Conservation (phyloP, 1,284 basidiomycete genomes). For the Leccinum fuscescens region DNA sequence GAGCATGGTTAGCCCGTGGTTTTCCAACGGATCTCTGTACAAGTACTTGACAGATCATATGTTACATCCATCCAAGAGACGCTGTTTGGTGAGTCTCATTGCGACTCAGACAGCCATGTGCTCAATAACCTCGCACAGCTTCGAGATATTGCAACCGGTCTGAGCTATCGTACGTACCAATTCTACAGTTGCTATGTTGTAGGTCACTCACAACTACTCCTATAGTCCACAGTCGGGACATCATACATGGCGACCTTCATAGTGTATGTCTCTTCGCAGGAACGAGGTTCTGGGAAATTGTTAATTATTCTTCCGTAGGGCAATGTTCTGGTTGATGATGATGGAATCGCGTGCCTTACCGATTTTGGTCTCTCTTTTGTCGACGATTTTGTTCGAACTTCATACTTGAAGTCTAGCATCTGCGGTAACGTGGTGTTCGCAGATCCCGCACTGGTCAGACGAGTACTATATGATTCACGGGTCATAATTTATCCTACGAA, state of each 20-base stretch:
- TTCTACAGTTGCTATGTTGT: neutral
- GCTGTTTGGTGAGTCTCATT: slow-evolving; percentile 15
- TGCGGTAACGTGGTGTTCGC: slow-evolving; percentile 35
- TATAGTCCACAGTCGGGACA: slow-evolving; percentile 21
- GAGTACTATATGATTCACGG: neutral
- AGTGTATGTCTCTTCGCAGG: no score
- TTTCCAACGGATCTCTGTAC: slow-evolving; percentile 28
- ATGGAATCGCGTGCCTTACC: slow-evolving; percentile 24
- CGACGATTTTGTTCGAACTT: slow-evolving; percentile 32
- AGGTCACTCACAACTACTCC: neutral
- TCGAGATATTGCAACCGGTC: slow-evolving; percentile 25
- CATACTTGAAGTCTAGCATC: slow-evolving; percentile 34
- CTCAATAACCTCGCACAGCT: slow-evolving; percentile 15
- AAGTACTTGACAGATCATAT: slow-evolving; percentile 11
- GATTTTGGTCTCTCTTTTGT: slow-evolving; percentile 41
- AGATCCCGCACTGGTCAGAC: slow-evolving; percentile 35
- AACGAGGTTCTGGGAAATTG: neutral
- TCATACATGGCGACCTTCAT: slow-evolving; percentile 6
- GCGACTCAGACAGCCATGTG: neutral
- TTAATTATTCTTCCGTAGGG: slow-evolving; percentile 17
- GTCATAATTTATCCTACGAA: slow-evolving; percentile 20
- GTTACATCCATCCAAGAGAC: slow-evolving; percentile 5
- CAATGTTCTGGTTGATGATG: slow-evolving; percentile 26
- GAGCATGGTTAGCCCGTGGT: slow-evolving; percentile 32
- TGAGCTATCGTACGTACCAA: slow-evolving; percentile 27